These are phyloP conservation scores for Serpula lacrymans DNA, from an alignment of 768 basidiomycete species.

Conservation along the genomic window DNA sequence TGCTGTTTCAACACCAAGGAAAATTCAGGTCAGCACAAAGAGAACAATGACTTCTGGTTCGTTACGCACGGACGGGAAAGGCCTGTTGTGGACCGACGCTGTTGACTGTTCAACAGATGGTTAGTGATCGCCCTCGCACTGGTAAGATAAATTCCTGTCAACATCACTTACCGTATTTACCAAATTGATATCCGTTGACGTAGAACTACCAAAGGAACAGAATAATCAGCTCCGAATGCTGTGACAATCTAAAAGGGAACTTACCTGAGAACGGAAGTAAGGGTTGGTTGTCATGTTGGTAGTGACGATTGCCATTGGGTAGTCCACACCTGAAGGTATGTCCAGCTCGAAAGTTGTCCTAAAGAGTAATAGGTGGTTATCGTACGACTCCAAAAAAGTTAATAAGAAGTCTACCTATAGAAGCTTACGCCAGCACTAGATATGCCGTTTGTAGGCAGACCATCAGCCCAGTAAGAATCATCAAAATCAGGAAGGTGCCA, in stretches of 20 bases:
- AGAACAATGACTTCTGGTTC: not conserved
- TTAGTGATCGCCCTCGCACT: too few relatives aligned
- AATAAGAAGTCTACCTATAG: conserved; percentile 33
- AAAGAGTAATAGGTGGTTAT: not conserved
- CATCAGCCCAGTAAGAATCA: conserved; percentile 41
- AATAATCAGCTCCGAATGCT: not conserved
- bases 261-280: conserved; percentile 40
- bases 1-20: conserved; percentile 23
- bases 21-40: not conserved
- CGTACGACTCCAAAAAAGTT: not conserved
- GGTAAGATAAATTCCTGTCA: too few relatives aligned
- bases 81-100: conserved; percentile 35
- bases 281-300: conserved; percentile 44
- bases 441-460: conserved; percentile 40
- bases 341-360: conserved; percentile 38
- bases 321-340: conserved; percentile 45
- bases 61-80: conserved; percentile 41
- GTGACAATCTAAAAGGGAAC: not conserved
- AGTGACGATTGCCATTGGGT: conserved; percentile 42
- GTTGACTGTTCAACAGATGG: not conserved
- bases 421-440: conserved; percentile 44
- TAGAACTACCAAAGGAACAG: not conserved
- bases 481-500: conserved; percentile 60
- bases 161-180: not conserved
- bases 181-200: conserved; percentile 1